Conservation (phyloP, 2,329 filamentous ascomycete species). For the Hymenoscyphus albidus region DNA sequence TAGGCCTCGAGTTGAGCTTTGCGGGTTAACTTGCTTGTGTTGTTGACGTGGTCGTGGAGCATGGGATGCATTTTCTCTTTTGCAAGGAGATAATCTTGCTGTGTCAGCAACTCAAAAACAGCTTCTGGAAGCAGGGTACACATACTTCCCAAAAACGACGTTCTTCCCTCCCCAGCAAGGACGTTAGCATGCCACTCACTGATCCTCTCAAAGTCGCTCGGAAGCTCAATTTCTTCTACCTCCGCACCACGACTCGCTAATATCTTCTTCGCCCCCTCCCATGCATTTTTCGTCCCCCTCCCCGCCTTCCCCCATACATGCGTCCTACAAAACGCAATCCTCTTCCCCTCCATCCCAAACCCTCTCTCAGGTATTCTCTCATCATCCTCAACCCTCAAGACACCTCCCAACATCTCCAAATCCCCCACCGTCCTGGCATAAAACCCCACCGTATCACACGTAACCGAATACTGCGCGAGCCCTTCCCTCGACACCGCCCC, state of each 20-base stretch:
- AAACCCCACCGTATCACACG: conserved; percentile 59
- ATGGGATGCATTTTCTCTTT: conserved; percentile 45
- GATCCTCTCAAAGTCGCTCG: conserved; percentile 45
- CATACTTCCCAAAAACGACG: conserved; percentile 44
- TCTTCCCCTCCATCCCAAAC: conserved; percentile 43
- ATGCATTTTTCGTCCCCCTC: conserved; percentile 41
- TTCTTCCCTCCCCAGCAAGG: conserved; percentile 49
- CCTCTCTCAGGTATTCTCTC: conserved; percentile 28
- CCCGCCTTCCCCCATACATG: conserved; percentile 48
- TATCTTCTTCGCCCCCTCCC: conserved; percentile 40
- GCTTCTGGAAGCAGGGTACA: background rate
- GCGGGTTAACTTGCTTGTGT: conserved; percentile 40
- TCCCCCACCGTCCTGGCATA: conserved; percentile 57
- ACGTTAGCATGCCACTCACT: conserved; percentile 51
- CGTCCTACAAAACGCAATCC: conserved; percentile 53
- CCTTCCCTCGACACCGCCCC: conserved; percentile 59
- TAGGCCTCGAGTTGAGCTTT: conserved; percentile 50
- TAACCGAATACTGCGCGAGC: conserved; percentile 54
- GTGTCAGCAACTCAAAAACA: background rate
- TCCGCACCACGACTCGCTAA: conserved; percentile 46
- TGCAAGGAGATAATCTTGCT: conserved; percentile 46
- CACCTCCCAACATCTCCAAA: conserved; percentile 50
- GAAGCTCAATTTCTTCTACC: conserved; percentile 54
- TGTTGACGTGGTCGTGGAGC: conserved; percentile 50
- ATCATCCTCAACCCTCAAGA: conserved; percentile 53